Conservation (phyloP, 306 rosid species). For the Argentina anserina region DNA sequence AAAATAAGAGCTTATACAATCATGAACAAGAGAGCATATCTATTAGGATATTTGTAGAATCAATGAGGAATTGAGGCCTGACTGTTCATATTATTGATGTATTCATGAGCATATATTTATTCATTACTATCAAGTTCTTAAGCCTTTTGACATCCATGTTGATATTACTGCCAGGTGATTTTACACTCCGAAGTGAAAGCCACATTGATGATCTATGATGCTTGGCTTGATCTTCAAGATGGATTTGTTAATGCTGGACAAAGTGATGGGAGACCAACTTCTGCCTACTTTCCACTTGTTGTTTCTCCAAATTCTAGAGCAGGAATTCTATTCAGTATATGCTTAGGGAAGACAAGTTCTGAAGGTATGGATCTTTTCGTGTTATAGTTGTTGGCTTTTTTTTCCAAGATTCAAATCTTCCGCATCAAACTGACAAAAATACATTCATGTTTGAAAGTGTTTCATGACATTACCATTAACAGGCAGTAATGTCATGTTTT, state of each 20-base stretch:
- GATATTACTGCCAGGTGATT: conserved; percentile 62
- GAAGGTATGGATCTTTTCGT: conserved; percentile 53
- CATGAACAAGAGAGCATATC: conserved; percentile 12
- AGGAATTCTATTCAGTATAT: conserved; percentile 79
- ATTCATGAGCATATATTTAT: conserved; percentile 6
- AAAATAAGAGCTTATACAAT: not conserved
- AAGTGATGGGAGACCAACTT: conserved; percentile 67
- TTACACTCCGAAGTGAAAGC: conserved; percentile 96
- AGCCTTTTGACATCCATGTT: conserved; percentile 21
- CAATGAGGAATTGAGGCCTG: conserved; percentile 2
- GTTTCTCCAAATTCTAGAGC: conserved; percentile 84
- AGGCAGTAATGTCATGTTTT: not conserved
- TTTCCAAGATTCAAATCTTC: conserved; percentile 8
- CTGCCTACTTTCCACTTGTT: conserved; percentile 76
- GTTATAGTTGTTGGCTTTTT: not conserved
- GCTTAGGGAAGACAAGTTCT: conserved; percentile 54
- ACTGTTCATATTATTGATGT: conserved; percentile 1
- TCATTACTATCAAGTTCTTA: conserved; percentile 17
- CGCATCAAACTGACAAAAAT: not conserved
- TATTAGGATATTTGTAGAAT: conserved; percentile 3
- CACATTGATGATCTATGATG: conserved; percentile 69
- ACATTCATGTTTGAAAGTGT: not conserved
- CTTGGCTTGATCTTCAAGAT: conserved; percentile 98
- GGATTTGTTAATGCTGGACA: conserved; percentile 76
- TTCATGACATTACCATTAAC: not conserved